Evolutionary conservation across 75 land plant genomes (phyloP).

Genomic region (Pseudotsuga menziesii): DNA sequence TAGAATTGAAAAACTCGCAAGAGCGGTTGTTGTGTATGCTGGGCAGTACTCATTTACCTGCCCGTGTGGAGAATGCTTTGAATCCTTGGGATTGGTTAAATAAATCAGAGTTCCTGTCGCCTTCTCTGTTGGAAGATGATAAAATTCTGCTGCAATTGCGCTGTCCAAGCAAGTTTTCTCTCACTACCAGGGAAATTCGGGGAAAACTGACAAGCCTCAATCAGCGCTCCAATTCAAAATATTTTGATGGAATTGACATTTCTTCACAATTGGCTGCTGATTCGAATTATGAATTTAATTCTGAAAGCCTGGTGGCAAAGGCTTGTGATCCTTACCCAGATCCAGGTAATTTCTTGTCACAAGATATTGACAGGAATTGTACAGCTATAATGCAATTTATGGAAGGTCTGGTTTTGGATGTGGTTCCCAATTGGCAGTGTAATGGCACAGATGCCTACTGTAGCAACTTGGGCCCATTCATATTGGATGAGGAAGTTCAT

Average conservation of each 20-base stretch:
- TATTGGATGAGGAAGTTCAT: conserved; percentile 10
- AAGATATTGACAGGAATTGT: conserved; percentile 10
- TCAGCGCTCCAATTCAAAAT: conserved; percentile 9
- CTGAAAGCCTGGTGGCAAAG: conserved; percentile 20
- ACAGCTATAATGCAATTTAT: conserved; percentile 14
- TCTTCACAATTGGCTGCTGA: conserved; percentile 27
- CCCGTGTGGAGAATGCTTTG: conserved; percentile 22
- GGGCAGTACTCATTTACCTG: conserved; percentile 46
- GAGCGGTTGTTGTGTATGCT: conserved; percentile 58
- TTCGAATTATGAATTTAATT: conserved; percentile 35
- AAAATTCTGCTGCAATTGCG: conserved; percentile 38
- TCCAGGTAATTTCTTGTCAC: conserved; percentile 4
- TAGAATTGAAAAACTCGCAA: conserved; percentile 13
- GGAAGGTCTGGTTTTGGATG: conserved; percentile 1
- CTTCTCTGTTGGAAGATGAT: conserved; percentile 27
- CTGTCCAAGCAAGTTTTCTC: conserved; percentile 30
- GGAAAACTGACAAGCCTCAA: conserved; percentile 48
- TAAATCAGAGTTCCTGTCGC: conserved; percentile 1
- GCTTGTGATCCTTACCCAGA: conserved; percentile 40
- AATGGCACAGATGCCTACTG: conserved; percentile 27
- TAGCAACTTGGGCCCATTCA: conserved; percentile 50
- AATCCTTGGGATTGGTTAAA: conserved; percentile 47
- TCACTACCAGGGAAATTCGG: conserved; percentile 27
- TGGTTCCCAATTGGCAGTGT: conserved; percentile 50
- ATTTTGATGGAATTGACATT: conserved; percentile 40